These are phyloP conservation scores for Saccharum spontaneum DNA, from an alignment of 176 grass and related monocot species.

Conservation along the genomic window DNA sequence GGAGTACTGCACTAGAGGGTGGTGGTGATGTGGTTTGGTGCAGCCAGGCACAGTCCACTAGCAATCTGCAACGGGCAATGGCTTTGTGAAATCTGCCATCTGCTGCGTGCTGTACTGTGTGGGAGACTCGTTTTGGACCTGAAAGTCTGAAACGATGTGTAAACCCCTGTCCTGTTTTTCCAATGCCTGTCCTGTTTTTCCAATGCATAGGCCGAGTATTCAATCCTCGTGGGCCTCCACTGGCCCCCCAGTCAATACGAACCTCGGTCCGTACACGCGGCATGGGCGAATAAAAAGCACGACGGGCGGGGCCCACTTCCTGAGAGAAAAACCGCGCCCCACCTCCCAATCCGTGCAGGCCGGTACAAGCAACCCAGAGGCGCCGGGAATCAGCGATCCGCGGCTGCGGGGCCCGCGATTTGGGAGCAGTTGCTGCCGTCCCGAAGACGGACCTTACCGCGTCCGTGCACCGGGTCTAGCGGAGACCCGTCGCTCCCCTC, in stretches of 20 bases:
- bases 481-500: neutral
- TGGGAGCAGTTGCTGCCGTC: conserved; percentile 33
- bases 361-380: neutral
- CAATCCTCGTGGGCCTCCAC: neutral
- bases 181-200: neutral
- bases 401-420: neutral
- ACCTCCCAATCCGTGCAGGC: neutral
- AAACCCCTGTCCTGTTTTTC: too few relatives aligned
- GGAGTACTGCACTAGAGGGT: too few relatives aligned
- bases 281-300: neutral
- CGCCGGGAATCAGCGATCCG: neutral
- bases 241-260: neutral
- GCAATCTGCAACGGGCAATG: too few relatives aligned
- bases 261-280: conserved; percentile 23
- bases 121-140: neutral
- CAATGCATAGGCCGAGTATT: neutral
- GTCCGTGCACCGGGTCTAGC: neutral
- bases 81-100: neutral
- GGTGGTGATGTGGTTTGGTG: too few relatives aligned
- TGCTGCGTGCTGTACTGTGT: neutral
- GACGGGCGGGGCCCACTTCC: neutral
- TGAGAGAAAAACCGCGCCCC: neutral
- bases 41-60: too few relatives aligned
- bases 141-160: neutral
- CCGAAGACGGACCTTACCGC: neutral